Evolutionary conservation across 805 yeast species (phyloP).

Genomic region (Wickerhamomyces sydowiorum): DNA sequence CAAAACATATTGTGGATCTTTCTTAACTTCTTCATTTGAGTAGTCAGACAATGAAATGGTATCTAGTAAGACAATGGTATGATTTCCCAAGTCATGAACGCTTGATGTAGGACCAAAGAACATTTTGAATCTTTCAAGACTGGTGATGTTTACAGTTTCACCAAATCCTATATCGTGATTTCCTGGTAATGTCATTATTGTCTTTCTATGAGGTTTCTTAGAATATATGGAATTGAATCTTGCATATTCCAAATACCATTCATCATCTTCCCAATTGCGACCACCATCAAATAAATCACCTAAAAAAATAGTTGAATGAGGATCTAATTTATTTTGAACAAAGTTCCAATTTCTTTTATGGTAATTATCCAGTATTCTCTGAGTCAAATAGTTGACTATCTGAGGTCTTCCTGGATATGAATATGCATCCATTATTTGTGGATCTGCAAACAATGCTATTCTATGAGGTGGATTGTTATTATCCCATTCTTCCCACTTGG

Average conservation of each 20-base stretch:
- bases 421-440: constrained; percentile 85
- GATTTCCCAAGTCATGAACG: constrained; percentile 51
- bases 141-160: constrained; percentile 51
- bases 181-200: constrained; percentile 63
- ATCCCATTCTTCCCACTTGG: constrained; percentile 58
- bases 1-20: constrained; percentile 48
- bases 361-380: constrained; percentile 67
- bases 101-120: constrained; percentile 69
- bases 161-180: constrained; percentile 98
- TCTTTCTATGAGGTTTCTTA: constrained; percentile 37
- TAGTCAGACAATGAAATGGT: constrained; percentile 75
- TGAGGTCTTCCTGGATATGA: constrained; percentile 74
- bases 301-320: constrained; percentile 71
- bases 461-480: constrained; percentile 34
- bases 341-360: constrained; percentile 68
- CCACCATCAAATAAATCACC: constrained; percentile 98
- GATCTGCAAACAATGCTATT: constrained; percentile 78
- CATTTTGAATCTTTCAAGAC: constrained; percentile 57
- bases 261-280: constrained; percentile 68
- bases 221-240: constrained; percentile 70
- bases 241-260: constrained; percentile 65
- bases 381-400: constrained; percentile 47
- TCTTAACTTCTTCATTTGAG: constrained; percentile 35
- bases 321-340: constrained; percentile 53
- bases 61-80: constrained; percentile 72